These are phyloP conservation scores for Trichopus zeylanicus DNA, from an alignment of 116 monocot species.

Conservation along the genomic window DNA sequence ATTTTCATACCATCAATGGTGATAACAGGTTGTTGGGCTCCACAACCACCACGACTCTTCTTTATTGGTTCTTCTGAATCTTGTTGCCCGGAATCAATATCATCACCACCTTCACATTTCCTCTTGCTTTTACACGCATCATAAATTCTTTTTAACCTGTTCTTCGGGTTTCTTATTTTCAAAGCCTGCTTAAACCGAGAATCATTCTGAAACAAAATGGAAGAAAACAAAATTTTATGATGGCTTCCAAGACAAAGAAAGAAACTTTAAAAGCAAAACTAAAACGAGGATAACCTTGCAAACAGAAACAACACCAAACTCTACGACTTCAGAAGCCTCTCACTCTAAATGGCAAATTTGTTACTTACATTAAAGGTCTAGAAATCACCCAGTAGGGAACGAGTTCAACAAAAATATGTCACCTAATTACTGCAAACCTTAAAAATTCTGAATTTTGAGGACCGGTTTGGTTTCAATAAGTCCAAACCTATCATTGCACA, in stretches of 20 bases:
- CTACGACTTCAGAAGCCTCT: no score
- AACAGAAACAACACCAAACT: not conserved
- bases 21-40: conserved; percentile 94
- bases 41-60: conserved; percentile 86
- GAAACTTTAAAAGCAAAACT: not conserved
- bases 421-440: no score
- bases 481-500: no score
- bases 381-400: no score
- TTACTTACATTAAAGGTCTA: no score
- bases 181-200: conserved; percentile 74
- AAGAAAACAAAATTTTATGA: not conserved
- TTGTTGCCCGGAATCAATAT: conserved; percentile 70
- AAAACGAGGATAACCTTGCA: not conserved
- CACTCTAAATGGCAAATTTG: no score
- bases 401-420: no score
- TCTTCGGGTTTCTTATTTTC: conserved; percentile 91
- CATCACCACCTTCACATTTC: conserved; percentile 86
- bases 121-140: conserved; percentile 97
- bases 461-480: no score
- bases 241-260: not conserved
- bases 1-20: conserved; percentile 98
- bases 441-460: no score
- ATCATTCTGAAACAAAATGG: conserved; percentile 62
- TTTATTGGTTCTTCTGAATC: conserved; percentile 73
- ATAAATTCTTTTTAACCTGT: conserved; percentile 83